phyloP scores from a whole-genome alignment of 1,284 basidiomycete genomes.

The Ustilago vetiveriae region DNA sequence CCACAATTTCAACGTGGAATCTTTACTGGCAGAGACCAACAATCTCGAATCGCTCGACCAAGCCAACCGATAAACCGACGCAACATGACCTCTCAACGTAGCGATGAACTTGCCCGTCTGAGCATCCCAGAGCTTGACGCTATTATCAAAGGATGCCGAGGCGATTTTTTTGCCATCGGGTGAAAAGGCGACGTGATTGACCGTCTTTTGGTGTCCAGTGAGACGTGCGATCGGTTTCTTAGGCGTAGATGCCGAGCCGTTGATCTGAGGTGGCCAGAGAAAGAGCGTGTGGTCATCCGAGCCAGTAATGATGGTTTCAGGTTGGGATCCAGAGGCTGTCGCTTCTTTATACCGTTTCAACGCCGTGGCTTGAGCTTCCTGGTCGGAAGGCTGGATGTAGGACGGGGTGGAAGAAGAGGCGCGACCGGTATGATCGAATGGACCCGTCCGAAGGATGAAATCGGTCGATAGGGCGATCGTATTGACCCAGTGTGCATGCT shows the following conservation, averaged over 20 bases:
- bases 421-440: slow-evolving; percentile 81
- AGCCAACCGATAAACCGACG: slow-evolving; percentile 89
- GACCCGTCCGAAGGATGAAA: slow-evolving; percentile 91
- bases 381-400: slow-evolving; percentile 33
- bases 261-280: slow-evolving; percentile 63
- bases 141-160: slow-evolving; percentile 89
- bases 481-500: slow-evolving; percentile 99
- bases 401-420: slow-evolving; percentile 18
- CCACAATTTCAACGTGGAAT: slow-evolving; percentile 78
- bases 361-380: slow-evolving; percentile 19
- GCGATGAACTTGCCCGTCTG: slow-evolving; percentile 79
- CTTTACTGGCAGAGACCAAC: slow-evolving; percentile 92
- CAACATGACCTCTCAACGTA: slow-evolving; percentile 90
- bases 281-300: slow-evolving; percentile 85
- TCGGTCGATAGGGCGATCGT: slow-evolving; percentile 95
- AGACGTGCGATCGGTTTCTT: slow-evolving; percentile 87
- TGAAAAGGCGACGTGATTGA: slow-evolving; percentile 93
- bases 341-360: slow-evolving; percentile 75
- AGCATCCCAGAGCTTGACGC: slow-evolving; percentile 85
- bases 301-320: slow-evolving; percentile 81
- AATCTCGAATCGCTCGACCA: slow-evolving; percentile 95
- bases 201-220: slow-evolving; percentile 94
- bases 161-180: slow-evolving; percentile 93
- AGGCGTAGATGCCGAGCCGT: slow-evolving; percentile 63
- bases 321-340: slow-evolving; percentile 78